Percentiles rank a stretch among this genome's conserved stretches.
These are phyloP conservation scores for Sclerotinia subarctica DNA, from an alignment of 2,329 filamentous ascomycete species.

Conservation along the genomic window DNA sequence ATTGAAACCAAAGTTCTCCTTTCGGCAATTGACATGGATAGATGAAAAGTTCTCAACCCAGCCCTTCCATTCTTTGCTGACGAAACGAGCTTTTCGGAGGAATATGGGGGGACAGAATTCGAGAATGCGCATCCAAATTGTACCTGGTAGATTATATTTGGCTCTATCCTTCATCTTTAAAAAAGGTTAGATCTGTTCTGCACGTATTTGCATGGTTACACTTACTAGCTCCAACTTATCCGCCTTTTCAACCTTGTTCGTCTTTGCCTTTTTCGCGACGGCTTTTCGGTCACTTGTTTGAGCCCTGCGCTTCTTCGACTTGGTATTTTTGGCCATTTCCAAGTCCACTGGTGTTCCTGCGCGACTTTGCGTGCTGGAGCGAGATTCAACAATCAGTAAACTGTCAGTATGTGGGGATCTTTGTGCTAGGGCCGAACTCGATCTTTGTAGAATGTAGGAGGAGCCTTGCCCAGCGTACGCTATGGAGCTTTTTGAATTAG, in stretches of 20 bases:
- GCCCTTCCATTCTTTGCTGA: constrained; percentile 27
- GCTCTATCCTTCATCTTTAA: constrained; percentile 22
- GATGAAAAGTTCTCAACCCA: constrained; percentile 31
- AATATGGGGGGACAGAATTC: constrained; percentile 36
- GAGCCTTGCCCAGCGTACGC: not conserved
- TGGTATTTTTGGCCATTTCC: constrained; percentile 13
- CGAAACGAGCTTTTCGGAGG: constrained; percentile 33
- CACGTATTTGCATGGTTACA: constrained; percentile 4
- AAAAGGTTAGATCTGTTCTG: constrained; percentile 19
- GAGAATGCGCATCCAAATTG: constrained; percentile 36
- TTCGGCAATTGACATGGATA: constrained; percentile 35
- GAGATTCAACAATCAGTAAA: constrained; percentile 18
- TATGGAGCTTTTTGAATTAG: not conserved
- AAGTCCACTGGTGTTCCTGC: constrained; percentile 13
- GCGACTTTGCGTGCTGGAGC: constrained; percentile 15
- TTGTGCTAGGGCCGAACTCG: constrained; percentile 10
- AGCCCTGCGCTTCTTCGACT: constrained; percentile 25
- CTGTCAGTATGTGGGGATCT: constrained; percentile 3
- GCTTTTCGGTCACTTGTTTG: constrained; percentile 8
- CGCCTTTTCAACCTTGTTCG: constrained; percentile 23
- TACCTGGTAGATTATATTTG: constrained; percentile 23
- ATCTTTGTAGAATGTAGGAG: constrained; percentile 1
- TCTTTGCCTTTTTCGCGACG: constrained; percentile 24
- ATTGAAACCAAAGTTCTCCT: constrained; percentile 35
- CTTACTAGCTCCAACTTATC: constrained; percentile 28